These are phyloP conservation scores for Mycena chlorophos DNA, from an alignment of 768 basidiomycete genomes.

Conservation along the genomic window DNA sequence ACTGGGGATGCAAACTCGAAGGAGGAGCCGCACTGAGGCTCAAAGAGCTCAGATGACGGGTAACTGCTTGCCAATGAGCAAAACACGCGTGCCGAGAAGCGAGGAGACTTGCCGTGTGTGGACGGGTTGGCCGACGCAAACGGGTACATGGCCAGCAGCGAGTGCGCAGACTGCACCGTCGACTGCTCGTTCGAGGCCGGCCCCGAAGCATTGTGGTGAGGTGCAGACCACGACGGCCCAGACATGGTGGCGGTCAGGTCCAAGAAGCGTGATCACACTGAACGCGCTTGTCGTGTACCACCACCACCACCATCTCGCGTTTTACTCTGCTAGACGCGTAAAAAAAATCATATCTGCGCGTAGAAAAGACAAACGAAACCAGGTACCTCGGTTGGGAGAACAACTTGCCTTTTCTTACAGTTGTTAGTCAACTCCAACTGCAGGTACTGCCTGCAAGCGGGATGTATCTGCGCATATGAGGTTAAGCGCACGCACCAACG, in stretches of 20 bases:
- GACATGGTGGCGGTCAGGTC: slow-evolving; percentile 11
- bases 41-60: slow-evolving; percentile 63
- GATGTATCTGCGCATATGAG: too few species aligned
- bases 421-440: too few species aligned
- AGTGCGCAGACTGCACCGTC: slow-evolving; percentile 66
- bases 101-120: slow-evolving; percentile 56
- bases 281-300: too few species aligned
- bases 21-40: slow-evolving; percentile 60
- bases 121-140: slow-evolving; percentile 78
- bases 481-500: too few species aligned
- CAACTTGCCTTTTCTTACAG: too few species aligned
- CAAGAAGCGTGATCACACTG: slow-evolving; percentile 6
- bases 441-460: too few species aligned
- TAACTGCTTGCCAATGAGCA: slow-evolving; percentile 42
- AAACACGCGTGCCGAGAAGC: background rate
- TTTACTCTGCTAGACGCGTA: too few species aligned
- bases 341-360: too few species aligned
- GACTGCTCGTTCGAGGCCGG: slow-evolving; percentile 7
- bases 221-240: slow-evolving; percentile 12
- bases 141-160: slow-evolving; percentile 67
- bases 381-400: too few species aligned
- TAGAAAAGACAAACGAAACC: too few species aligned
- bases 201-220: slow-evolving; percentile 11
- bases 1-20: slow-evolving; percentile 61
- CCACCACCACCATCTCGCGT: too few species aligned